Percentiles rank a stretch among this genome's conserved stretches.
phyloP scores from a whole-genome alignment of 345 rosid species.

The Eucalyptus leucophloia region DNA sequence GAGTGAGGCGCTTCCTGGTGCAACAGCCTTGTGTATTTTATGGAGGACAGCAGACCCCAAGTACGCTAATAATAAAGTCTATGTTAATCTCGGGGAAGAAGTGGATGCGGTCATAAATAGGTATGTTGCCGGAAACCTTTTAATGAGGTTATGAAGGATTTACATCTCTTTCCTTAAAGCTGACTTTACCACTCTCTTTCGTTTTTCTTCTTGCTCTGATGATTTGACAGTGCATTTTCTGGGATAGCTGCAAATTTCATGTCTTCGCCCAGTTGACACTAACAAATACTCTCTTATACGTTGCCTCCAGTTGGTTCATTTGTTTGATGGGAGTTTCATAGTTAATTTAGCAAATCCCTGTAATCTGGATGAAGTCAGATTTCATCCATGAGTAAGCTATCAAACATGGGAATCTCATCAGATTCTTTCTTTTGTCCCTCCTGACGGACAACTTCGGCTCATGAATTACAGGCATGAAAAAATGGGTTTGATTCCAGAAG shows the following conservation, averaged over 20 bases:
- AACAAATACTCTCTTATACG: not conserved
- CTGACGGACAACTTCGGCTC: slow-evolving; percentile 86
- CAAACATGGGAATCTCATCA: slow-evolving; percentile 91
- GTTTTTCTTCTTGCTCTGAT: not conserved
- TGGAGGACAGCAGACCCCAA: slow-evolving; percentile 80
- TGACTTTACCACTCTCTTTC: not conserved
- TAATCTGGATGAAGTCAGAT: slow-evolving; percentile 55
- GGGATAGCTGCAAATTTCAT: not conserved
- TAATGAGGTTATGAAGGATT: not conserved
- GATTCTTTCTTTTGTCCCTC: slow-evolving; percentile 83
- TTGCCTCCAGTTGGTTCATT: slow-evolving; percentile 34
- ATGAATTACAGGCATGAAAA: slow-evolving; percentile 73
- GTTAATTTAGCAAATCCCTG: slow-evolving; percentile 81
- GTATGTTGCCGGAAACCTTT: slow-evolving; percentile 2
- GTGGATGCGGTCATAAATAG: slow-evolving; percentile 81
- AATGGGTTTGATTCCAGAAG: not conserved
- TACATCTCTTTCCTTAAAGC: not conserved
- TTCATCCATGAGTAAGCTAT: slow-evolving; percentile 83
- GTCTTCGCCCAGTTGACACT: not conserved
- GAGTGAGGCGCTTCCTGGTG: slow-evolving; percentile 73
- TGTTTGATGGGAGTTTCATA: slow-evolving; percentile 56
- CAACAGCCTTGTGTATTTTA: slow-evolving; percentile 75
- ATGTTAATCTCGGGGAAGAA: slow-evolving; percentile 87
- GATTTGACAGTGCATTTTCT: not conserved
- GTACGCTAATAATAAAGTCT: slow-evolving; percentile 69